These are phyloP conservation scores for Leishmania aethiopica DNA, from an alignment of 208 protist species.

Conservation along the genomic window DNA sequence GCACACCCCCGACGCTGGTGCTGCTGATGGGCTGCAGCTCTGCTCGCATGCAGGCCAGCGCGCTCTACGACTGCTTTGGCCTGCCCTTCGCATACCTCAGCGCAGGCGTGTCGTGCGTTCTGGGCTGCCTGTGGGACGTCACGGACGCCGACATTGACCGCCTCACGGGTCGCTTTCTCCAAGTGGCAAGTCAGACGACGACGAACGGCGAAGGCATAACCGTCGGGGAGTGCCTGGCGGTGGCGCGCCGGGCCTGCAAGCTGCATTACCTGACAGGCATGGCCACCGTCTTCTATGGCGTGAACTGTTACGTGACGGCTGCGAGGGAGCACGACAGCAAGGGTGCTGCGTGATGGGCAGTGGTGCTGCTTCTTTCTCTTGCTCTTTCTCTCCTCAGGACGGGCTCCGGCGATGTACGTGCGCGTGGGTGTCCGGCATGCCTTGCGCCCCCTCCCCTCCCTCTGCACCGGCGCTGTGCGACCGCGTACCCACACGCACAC, in stretches of 20 bases:
- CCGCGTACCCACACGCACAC: background rate
- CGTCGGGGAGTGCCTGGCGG: constrained; percentile 55
- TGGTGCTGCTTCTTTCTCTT: constrained; percentile 2
- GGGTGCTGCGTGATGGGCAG: background rate
- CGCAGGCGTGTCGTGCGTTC: constrained; percentile 52
- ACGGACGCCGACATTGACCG: constrained; percentile 82
- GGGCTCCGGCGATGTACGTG: background rate
- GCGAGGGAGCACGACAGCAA: background rate
- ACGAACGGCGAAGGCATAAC: constrained; percentile 6
- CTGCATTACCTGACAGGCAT: constrained; percentile 63
- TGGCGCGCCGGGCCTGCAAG: constrained; percentile 46
- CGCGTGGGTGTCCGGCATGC: background rate
- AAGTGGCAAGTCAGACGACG: background rate
- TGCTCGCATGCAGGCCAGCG: constrained; percentile 45
- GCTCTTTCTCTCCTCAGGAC: background rate
- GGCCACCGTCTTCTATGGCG: constrained; percentile 64
- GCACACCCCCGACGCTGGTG: constrained; percentile 19
- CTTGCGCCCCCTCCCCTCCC: background rate
- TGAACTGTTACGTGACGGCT: constrained; percentile 31
- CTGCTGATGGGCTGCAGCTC: constrained; percentile 89
- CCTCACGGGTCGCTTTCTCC: constrained; percentile 53
- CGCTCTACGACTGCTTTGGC: constrained; percentile 48
- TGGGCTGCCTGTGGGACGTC: constrained; percentile 83
- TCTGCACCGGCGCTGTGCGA: background rate
- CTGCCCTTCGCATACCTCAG: constrained; percentile 80